phyloP scores from a whole-genome alignment of 1,284 basidiomycete species.

The Ganoderma lucidum region DNA sequence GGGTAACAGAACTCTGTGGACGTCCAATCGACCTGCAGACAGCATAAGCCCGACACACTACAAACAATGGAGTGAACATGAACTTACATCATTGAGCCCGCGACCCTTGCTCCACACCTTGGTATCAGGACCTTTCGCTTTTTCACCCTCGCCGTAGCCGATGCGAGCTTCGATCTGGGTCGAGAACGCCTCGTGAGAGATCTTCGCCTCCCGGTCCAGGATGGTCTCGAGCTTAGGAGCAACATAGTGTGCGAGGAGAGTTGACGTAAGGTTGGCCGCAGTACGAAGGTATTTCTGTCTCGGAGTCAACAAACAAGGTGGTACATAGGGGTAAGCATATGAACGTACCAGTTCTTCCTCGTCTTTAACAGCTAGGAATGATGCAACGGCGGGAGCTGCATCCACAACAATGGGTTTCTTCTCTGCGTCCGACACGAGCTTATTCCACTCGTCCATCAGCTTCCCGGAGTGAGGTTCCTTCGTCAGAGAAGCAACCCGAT shows the following conservation, averaged over 20 bases:
- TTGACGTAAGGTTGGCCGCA: constrained; percentile 85
- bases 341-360: constrained; percentile 85
- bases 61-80: background rate
- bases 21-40: constrained; percentile 80
- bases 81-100: constrained; percentile 75
- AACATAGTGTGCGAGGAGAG: constrained; percentile 87
- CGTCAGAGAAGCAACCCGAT: constrained; percentile 71
- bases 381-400: constrained; percentile 78
- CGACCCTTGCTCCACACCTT: constrained; percentile 88
- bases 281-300: constrained; percentile 77
- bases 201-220: constrained; percentile 90
- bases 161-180: constrained; percentile 87
- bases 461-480: constrained; percentile 88
- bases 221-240: constrained; percentile 90
- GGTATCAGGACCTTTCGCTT: constrained; percentile 84
- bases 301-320: background rate
- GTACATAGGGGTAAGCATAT: background rate
- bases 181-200: constrained; percentile 88
- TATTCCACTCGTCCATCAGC: constrained; percentile 83
- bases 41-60: background rate
- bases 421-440: constrained; percentile 57
- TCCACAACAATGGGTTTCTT: constrained; percentile 81
- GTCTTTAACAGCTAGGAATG: constrained; percentile 89
- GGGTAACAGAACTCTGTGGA: constrained; percentile 94
- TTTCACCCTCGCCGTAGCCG: constrained; percentile 82